A percentile compares a stretch with the other conserved stretches of the same genome.
These are phyloP conservation scores for Aspergillus pseudonomiae DNA, from an alignment of 2,329 filamentous ascomycete genomes.

Conservation along the genomic window DNA sequence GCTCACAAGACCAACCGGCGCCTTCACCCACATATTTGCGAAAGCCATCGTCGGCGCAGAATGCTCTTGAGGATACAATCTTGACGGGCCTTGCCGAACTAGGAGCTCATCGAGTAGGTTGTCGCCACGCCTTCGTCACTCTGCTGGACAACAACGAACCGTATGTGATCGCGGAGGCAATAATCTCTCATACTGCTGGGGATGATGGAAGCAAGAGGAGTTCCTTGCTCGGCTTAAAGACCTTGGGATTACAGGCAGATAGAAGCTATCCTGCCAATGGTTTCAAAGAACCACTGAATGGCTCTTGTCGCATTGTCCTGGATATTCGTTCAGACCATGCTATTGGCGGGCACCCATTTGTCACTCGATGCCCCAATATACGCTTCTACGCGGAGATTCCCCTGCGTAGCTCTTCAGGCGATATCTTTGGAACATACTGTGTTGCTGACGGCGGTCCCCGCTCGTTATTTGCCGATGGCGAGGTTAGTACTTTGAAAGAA, in stretches of 20 bases:
- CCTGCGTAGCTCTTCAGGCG: slow-evolving; percentile 57
- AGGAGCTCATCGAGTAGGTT: slow-evolving; percentile 47
- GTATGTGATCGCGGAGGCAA: slow-evolving; percentile 56
- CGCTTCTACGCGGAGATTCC: slow-evolving; percentile 64
- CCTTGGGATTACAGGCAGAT: slow-evolving; percentile 12
- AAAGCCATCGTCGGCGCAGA: neutral
- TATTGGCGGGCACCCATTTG: slow-evolving; percentile 39
- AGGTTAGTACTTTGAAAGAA: slow-evolving; percentile 13
- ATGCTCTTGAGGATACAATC: slow-evolving; percentile 25
- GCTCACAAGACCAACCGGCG: neutral
- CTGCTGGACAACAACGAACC: slow-evolving; percentile 52
- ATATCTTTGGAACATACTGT: slow-evolving; percentile 61
- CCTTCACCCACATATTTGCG: neutral
- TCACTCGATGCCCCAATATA: slow-evolving; percentile 35
- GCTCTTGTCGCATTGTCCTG: slow-evolving; percentile 34
- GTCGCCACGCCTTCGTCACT: slow-evolving; percentile 49
- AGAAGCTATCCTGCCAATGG: neutral
- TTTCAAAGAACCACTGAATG: slow-evolving; percentile 4
- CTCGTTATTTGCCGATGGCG: slow-evolving; percentile 38
- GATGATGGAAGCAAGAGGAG: slow-evolving; percentile 22
- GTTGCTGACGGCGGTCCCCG: slow-evolving; percentile 61
- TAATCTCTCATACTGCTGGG: slow-evolving; percentile 34
- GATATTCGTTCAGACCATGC: slow-evolving; percentile 41
- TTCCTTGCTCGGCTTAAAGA: slow-evolving; percentile 24
- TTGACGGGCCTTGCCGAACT: slow-evolving; percentile 56